Evolutionary conservation across 1,284 basidiomycete genomes (phyloP).

Genomic region (Ceratobasidium sp.): DNA sequence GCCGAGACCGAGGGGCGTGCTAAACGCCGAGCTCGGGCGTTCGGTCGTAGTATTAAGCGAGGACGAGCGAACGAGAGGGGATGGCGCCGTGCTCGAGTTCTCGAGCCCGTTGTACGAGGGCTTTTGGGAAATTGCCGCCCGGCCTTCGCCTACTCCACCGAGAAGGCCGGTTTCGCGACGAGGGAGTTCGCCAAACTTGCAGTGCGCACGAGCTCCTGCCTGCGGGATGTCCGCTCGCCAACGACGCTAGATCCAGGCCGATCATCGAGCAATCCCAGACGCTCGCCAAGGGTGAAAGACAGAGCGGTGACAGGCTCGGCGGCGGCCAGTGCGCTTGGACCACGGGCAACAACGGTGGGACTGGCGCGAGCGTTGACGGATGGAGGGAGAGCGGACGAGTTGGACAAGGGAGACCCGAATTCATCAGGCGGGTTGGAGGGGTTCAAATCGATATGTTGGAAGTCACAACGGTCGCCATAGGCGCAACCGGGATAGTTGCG

Average conservation of each 20-base stretch:
- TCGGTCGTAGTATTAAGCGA: slow-evolving; percentile 22
- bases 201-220: slow-evolving; percentile 35
- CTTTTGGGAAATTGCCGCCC: not conserved
- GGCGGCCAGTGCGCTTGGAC: slow-evolving; percentile 22
- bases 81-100: not conserved
- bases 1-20: slow-evolving; percentile 33
- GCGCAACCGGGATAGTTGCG: slow-evolving; percentile 42
- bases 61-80: slow-evolving; percentile 34
- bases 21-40: slow-evolving; percentile 20
- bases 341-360: slow-evolving; percentile 22
- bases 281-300: slow-evolving; percentile 20
- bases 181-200: slow-evolving; percentile 40
- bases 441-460: slow-evolving; percentile 34
- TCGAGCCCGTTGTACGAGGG: slow-evolving; percentile 5
- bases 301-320: slow-evolving; percentile 16
- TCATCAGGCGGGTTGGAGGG: slow-evolving; percentile 29
- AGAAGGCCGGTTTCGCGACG: slow-evolving; percentile 38
- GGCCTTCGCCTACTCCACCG: slow-evolving; percentile 19
- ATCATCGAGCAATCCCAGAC: slow-evolving; percentile 38
- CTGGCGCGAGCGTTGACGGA: slow-evolving; percentile 38
- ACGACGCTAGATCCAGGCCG: slow-evolving; percentile 37
- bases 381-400: slow-evolving; percentile 34
- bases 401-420: slow-evolving; percentile 39
- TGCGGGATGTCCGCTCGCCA: slow-evolving; percentile 22
- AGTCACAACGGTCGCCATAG: slow-evolving; percentile 44